These are phyloP conservation scores for Ormosia semicastrata DNA, from an alignment of 306 rosid genomes.

Conservation along the genomic window DNA sequence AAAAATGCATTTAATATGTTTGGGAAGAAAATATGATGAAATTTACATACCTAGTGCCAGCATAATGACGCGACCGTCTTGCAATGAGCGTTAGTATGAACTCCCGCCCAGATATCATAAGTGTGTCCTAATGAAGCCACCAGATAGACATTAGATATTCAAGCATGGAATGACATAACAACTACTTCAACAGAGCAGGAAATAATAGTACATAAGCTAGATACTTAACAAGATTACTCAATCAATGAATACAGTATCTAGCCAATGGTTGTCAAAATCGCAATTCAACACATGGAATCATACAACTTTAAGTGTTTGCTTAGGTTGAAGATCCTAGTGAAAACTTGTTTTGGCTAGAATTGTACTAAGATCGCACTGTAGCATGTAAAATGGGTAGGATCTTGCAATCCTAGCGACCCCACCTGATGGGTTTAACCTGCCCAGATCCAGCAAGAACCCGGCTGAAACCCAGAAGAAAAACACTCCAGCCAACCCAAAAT, in stretches of 20 bases:
- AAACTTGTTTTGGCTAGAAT: too few relatives aligned
- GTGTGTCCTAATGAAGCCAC: constrained; percentile 56
- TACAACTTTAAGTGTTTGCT: too few relatives aligned
- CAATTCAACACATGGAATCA: too few relatives aligned
- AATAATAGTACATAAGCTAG: background rate
- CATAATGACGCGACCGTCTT: constrained; percentile 97
- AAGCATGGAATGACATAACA: background rate
- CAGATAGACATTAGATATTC: constrained; percentile 23
- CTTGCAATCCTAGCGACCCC: too few relatives aligned
- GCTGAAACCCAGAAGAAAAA: too few relatives aligned
- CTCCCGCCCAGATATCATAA: constrained; percentile 61
- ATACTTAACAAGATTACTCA: constrained; percentile 6
- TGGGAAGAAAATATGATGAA: constrained; percentile 10
- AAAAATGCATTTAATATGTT: background rate
- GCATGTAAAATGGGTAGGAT: too few relatives aligned
- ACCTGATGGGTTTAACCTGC: too few relatives aligned
- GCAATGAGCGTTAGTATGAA: constrained; percentile 84
- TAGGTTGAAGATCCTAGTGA: too few relatives aligned
- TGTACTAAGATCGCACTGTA: too few relatives aligned
- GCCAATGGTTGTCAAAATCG: background rate
- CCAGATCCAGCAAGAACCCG: too few relatives aligned
- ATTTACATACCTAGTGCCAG: constrained; percentile 84
- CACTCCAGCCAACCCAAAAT: too few relatives aligned
- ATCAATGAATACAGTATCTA: constrained; percentile 13
- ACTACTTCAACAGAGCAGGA: constrained; percentile 22